Evolutionary conservation across 2,329 filamentous ascomycete species (phyloP), one percentile per base, ranked within the genome.

Genomic region (Knufia petricola): DNA sequence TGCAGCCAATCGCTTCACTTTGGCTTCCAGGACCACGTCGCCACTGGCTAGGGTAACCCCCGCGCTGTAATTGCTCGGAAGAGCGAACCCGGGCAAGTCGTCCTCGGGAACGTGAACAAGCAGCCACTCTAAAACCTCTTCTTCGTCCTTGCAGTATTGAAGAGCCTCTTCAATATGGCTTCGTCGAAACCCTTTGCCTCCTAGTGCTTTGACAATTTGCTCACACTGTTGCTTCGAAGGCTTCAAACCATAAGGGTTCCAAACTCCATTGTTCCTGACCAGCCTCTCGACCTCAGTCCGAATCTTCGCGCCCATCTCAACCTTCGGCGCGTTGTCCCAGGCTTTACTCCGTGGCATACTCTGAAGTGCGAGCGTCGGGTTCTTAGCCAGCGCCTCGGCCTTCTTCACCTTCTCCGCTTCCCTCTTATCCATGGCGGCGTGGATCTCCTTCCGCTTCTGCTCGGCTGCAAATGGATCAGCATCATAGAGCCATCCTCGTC

Each of bases 21-120:
- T 84, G 3, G 80, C 83, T 63, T 96, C 89, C 57, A 81, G 79
- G 62, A 81, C 85, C 52, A 95, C 65, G 62, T 95, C 84, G 4
- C 82, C 84, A 44, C 85, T 85, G 1, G 82, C 90, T 55, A 98
- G 82, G 38, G 83, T 87, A 21, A 96, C 82, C 19, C 92, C 92
- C 23, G 89, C 90, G 9, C 85, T 82, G 64, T 98, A 98, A 52
- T 82, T 85, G 66, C 94, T 89, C 0, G 92, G 92, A 36, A 98
- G 70, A 58, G 87, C 87, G 88, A 90, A 96, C 4, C 78, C 73
- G 1, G 92, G 92, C n/a, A 96, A 70, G 60, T 96, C 92, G 62
- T 98, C 92, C 63, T 98, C 92, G 1, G 92, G 92, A 2, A 98
- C 88, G 66, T 98, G 90, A 45, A 96, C 89, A 42, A 98, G 76